Conservation (phyloP, 345 rosid species). For the Melaleuca quinquenervia region DNA sequence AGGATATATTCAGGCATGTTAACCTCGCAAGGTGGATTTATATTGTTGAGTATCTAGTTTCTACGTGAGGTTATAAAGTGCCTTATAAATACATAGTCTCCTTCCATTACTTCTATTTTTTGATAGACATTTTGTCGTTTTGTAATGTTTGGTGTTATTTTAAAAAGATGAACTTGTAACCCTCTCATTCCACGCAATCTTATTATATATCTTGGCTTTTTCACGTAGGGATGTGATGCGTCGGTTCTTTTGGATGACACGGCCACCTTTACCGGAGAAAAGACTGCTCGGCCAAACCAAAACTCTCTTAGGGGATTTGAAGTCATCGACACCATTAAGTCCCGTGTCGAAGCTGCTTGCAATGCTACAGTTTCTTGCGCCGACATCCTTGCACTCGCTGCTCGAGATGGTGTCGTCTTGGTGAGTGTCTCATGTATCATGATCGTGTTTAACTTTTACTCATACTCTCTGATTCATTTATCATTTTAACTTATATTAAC, state of each 20-base stretch:
- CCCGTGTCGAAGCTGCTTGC: constrained; percentile 51
- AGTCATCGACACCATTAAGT: constrained; percentile 57
- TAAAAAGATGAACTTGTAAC: not conserved
- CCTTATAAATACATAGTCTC: not conserved
- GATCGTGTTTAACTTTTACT: not conserved
- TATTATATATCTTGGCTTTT: not conserved
- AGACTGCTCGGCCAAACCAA: constrained; percentile 63
- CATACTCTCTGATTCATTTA: not conserved
- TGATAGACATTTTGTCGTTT: not conserved
- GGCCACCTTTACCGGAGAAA: constrained; percentile 47
- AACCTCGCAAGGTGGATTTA: not conserved
- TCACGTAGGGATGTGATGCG: constrained; percentile 58
- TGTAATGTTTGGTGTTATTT: no score
- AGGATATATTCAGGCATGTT: not conserved
- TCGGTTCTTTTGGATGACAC: constrained; percentile 68
- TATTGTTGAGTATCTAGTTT: not conserved
- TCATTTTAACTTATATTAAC: not conserved
- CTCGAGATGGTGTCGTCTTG: constrained; percentile 58
- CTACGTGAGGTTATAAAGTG: not conserved
- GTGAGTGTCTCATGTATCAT: constrained; percentile 6
- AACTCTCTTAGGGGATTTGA: constrained; percentile 79
- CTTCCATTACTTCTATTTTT: not conserved
- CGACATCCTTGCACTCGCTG: constrained; percentile 71
- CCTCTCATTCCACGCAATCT: not conserved
- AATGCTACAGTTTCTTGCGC: constrained; percentile 71